Evolutionary conservation across 371 early-diverging fungal species (phyloP), one percentile per base, ranked within the genome.

Genomic region (Cokeromyces recurvatus): DNA sequence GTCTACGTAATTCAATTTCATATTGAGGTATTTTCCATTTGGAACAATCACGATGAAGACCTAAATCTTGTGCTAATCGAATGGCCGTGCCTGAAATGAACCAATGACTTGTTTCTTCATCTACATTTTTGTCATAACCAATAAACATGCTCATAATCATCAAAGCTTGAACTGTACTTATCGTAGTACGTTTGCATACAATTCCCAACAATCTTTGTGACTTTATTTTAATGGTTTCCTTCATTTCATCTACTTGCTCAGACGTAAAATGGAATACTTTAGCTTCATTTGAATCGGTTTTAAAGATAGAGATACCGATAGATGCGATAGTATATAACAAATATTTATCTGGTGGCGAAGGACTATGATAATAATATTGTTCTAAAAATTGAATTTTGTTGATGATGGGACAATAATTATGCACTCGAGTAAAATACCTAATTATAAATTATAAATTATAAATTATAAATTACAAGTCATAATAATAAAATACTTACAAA

Each of bases 1-100:
- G 57, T 19, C 65, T 56, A 35, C 75, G 53, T 24, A 68, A 48
- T 34, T 74, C 75, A 10, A 58, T 61, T 48, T 74, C 75, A 23
- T 51, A 38, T 21, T 57, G 46, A 4, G 75, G 75, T 2, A 74
- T 59, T 14, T 46, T 38, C 75, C 75, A 74, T 17, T 48, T 43
- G 0, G 59, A 45, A 15, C 69, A 59, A 44, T 61, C 68, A 9
- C 64, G 51, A 41, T 81, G 79, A 2, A 77, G 62, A 12, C 75
- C 77, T 36, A 81, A 60, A 52, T 79, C 82, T 50, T 79, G 79
- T 0, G 82, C 82, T 67, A 79, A 75, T 6, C 82, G 77, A 27
- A 79, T 78, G 0, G 79, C 82, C 51, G 78, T 59, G 9, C 82
- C 79, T 45, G 71, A 20, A 58, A 53, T 22, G 1, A 60, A 37